Evolutionary conservation across 306 rosid species (phyloP).

Genomic region (Cicer pinnatifidum): DNA sequence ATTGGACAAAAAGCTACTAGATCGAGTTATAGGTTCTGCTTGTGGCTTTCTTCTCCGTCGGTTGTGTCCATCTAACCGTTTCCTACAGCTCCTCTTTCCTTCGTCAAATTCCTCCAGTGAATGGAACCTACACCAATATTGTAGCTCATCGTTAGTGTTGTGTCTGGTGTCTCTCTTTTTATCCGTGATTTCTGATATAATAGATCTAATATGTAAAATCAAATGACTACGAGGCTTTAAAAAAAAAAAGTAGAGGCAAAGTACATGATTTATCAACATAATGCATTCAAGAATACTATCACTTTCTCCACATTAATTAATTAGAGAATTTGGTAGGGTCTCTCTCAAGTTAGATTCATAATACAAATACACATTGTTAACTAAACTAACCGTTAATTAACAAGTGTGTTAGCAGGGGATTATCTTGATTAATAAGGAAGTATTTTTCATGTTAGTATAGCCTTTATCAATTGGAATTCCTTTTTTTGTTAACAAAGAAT

Average conservation of each 20-base stretch:
- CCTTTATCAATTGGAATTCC: slow-evolving; percentile 31
- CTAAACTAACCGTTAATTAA: slow-evolving; percentile 13
- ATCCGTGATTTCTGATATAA: too few species aligned
- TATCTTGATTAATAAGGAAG: slow-evolving; percentile 10
- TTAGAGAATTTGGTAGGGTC: not conserved
- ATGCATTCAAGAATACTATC: too few species aligned
- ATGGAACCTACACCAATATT: slow-evolving; percentile 68
- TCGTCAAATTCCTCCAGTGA: slow-evolving; percentile 92
- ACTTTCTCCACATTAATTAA: not conserved
- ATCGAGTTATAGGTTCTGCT: slow-evolving; percentile 59
- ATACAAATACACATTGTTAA: not conserved
- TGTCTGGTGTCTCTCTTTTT: too few species aligned
- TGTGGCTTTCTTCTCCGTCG: slow-evolving; percentile 95
- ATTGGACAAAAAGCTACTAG: slow-evolving; percentile 59
- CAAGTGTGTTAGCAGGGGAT: slow-evolving; percentile 5
- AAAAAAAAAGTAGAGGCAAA: too few species aligned
- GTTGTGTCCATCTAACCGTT: slow-evolving; percentile 95
- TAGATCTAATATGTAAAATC: not conserved
- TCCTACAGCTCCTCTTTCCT: slow-evolving; percentile 95
- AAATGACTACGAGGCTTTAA: not conserved
- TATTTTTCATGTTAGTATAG: not conserved
- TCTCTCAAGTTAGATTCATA: not conserved
- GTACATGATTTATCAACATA: too few species aligned
- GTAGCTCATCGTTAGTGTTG: too few species aligned
- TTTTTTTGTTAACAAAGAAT: not conserved